These are phyloP conservation scores for Ustilago curta DNA, from an alignment of 1,284 basidiomycete species.

Conservation along the genomic window DNA sequence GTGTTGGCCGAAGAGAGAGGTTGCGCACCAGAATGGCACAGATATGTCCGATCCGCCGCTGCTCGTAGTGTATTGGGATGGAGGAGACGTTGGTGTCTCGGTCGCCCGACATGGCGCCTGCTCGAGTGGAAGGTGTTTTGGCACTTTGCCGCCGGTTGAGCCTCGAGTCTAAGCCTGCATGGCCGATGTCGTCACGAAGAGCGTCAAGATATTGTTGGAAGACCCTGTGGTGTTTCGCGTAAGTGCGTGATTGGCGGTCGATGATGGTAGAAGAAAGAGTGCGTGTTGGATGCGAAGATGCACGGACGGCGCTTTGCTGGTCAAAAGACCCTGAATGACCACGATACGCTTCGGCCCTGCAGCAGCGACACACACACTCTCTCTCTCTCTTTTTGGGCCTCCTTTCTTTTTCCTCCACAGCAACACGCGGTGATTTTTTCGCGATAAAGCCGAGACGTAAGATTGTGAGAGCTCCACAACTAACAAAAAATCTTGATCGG, in stretches of 20 bases:
- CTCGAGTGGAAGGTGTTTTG: not conserved
- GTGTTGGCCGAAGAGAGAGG: conserved; percentile 38
- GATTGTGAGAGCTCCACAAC: too few relatives aligned
- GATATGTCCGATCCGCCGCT: conserved; percentile 38
- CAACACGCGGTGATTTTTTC: conserved; percentile 17
- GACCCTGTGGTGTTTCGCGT: not conserved
- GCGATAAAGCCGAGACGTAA: not conserved
- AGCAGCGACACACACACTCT: conserved; percentile 13
- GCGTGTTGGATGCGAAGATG: conserved; percentile 20
- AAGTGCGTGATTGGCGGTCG: not conserved
- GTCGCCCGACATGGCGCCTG: conserved; percentile 14
- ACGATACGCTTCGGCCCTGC: conserved; percentile 2
- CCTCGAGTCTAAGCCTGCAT: not conserved
- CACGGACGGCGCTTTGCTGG: not conserved
- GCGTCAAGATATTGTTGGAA: not conserved
- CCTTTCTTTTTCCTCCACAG: conserved; percentile 23
- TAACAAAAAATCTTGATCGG: too few relatives aligned
- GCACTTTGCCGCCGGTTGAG: not conserved
- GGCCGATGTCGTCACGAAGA: not conserved
- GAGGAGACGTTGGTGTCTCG: not conserved
- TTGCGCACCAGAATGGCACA: conserved; percentile 46
- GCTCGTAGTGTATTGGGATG: conserved; percentile 17
- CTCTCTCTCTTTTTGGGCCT: conserved; percentile 3
- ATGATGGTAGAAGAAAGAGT: not conserved
- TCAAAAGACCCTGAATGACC: conserved; percentile 21